A percentile compares a stretch with the other conserved stretches of the same genome.
These are phyloP conservation scores for Salvia splendens DNA, from an alignment of 257 asterid species.

Conservation along the genomic window DNA sequence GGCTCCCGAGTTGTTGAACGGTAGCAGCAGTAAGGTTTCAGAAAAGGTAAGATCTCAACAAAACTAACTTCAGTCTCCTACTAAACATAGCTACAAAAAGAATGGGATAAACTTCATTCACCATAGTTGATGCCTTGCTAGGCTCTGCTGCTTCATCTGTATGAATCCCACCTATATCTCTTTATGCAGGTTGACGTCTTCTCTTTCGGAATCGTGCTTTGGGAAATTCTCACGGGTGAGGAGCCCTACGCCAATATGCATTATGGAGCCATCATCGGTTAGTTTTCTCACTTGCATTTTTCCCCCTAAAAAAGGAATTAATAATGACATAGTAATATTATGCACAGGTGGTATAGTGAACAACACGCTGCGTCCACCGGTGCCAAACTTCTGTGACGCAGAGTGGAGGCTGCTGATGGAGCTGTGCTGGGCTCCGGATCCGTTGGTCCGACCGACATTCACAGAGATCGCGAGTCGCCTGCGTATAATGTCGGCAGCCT, in stretches of 20 bases:
- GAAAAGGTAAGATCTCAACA: conserved; percentile 59
- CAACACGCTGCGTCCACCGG: conserved; percentile 77
- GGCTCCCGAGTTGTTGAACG: conserved; percentile 95
- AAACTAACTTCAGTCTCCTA: background rate
- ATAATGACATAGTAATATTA: background rate
- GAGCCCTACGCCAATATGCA: conserved; percentile 98
- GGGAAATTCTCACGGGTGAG: conserved; percentile 98
- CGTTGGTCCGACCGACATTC: conserved; percentile 72
- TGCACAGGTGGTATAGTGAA: conserved; percentile 84
- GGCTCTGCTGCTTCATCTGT: background rate
- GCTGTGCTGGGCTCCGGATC: conserved; percentile 97
- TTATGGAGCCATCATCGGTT: conserved; percentile 95
- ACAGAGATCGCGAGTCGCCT: conserved; percentile 81
- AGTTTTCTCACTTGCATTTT: conserved; percentile 15
- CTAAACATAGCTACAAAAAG: background rate
- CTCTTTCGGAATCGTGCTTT: conserved; percentile 89
- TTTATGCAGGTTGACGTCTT: conserved; percentile 82
- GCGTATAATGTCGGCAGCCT: conserved; percentile 63
- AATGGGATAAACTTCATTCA: background rate
- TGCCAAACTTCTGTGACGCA: conserved; percentile 73
- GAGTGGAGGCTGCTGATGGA: conserved; percentile 91
- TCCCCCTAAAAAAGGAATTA: background rate
- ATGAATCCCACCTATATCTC: too few relatives aligned
- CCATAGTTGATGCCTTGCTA: background rate
- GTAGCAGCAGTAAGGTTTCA: conserved; percentile 91